Evolutionary conservation across 768 basidiomycete species (phyloP), one percentile per base, ranked within the genome.

Genomic region (Trametes cubensis): DNA sequence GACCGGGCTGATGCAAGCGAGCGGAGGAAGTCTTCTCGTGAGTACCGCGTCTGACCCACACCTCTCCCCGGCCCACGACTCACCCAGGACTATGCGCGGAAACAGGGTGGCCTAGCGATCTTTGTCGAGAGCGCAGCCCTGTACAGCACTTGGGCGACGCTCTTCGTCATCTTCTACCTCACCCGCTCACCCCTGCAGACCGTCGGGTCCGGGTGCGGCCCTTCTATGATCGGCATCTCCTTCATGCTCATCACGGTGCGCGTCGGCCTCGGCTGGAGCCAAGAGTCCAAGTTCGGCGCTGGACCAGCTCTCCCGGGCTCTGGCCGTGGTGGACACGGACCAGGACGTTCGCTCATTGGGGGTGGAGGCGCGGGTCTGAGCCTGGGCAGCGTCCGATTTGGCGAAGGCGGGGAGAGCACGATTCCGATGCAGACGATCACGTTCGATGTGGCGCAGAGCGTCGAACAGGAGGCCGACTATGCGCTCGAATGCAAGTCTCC

Each of bases 181-280:
- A 23, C 42, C 8, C 10, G 28, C 4, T 60, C 58, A 6, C 13
- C 39, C 6, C 17, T 60, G 15, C 40, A 60, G 41, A 52, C 28
- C 2, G 15, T 60, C 26, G 41, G 40, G 17, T 21, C 58, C 4
- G 42, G 58, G 18, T 60, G 58, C 50, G 42, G 41, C 14, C 49
- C 49, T 5, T 15, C 41, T 1, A 42, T 64, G n/a, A 55, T 50
- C 49, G 63, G 58, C 45, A 57, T 60, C 50, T 18, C 63, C n/a
- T 64, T 60, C 59, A 64, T 53, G 54, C 39, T 64, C n/a, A 64
- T 64, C 55, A 61, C 55, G 34, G 63, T 64, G 8, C 63, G 63
- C 41, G 63, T 64, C 15, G 56, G 63, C 10, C 58, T 64, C 20
- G 58, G 63, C n/a, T 57, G 58, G 58, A 46, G 17, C 25, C 34